Conservation (phyloP, 2,329 filamentous ascomycete species). For the Apiospora koreana region DNA sequence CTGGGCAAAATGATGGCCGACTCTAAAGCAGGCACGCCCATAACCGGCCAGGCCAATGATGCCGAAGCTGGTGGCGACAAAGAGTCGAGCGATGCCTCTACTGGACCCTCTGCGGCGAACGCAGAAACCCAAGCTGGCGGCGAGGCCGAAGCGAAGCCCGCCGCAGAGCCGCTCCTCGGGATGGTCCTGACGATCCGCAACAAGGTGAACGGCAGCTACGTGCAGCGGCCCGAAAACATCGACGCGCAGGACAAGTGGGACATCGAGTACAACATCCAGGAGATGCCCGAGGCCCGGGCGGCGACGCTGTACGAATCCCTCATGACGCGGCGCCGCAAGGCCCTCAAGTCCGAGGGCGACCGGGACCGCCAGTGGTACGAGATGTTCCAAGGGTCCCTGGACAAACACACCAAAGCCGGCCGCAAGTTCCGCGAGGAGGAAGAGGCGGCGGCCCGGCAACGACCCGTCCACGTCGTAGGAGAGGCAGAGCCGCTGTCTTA, state of each 20-base stretch:
- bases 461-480: conserved; percentile 51
- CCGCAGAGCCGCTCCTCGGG: conserved; percentile 53
- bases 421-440: conserved; percentile 57
- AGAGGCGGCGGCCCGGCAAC: conserved; percentile 50
- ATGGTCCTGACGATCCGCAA: conserved; percentile 74
- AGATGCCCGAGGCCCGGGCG: conserved; percentile 52
- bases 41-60: neutral
- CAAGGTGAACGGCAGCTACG: conserved; percentile 66
- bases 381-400: conserved; percentile 45
- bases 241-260: conserved; percentile 56
- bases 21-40: conserved; percentile 15
- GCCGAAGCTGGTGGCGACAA: neutral
- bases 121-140: neutral
- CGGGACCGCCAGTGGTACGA: conserved; percentile 46
- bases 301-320: conserved; percentile 58
- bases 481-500: conserved; percentile 34
- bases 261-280: conserved; percentile 76
- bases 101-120: neutral
- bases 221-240: conserved; percentile 60
- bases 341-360: conserved; percentile 43
- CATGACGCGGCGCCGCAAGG: conserved; percentile 51
- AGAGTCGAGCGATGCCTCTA: neutral
- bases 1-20: conserved; percentile 49
- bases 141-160: neutral
- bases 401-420: conserved; percentile 52